Conservation (phyloP, 1,284 basidiomycete genomes). For the Cryptococcus sp. region DNA sequence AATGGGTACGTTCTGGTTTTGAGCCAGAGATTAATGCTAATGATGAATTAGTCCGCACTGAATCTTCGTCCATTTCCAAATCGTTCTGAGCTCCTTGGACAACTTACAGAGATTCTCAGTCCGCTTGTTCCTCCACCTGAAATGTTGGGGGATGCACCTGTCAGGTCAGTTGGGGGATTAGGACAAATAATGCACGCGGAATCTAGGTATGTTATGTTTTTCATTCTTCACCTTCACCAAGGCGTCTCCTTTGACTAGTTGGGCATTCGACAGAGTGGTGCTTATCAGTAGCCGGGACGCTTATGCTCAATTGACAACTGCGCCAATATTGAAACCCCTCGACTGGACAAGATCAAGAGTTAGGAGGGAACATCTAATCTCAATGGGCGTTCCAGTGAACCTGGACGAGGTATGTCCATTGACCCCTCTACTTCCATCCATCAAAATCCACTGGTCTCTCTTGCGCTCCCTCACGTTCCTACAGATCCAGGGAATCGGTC, state of each 20-base stretch:
- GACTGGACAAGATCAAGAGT: conserved; percentile 89
- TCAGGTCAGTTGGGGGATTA: conserved; percentile 72
- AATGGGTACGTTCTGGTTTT: background rate
- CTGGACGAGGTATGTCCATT: conserved; percentile 68
- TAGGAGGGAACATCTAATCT: conserved; percentile 78
- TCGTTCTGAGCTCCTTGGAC: conserved; percentile 56
- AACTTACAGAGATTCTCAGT: conserved; percentile 62
- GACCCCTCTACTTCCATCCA: background rate
- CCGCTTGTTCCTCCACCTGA: conserved; percentile 59
- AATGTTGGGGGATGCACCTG: conserved; percentile 63
- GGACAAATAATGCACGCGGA: conserved; percentile 67
- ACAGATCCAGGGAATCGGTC: too few species aligned
- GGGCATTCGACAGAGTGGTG: background rate
- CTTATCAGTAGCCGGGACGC: conserved; percentile 60
- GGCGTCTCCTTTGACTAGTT: too few species aligned
- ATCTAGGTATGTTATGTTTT: conserved; percentile 56
- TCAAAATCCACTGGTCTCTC: too few species aligned
- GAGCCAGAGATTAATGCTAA: too few species aligned
- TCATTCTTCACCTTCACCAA: background rate
- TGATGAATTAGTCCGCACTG: conserved; percentile 58
- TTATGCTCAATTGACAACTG: conserved; percentile 58
- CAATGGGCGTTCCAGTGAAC: conserved; percentile 86
- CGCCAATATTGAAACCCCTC: conserved; percentile 60
- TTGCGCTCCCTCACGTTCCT: too few species aligned
- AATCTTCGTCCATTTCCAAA: conserved; percentile 62